Evolutionary conservation across 768 basidiomycete species (phyloP).

Genomic region (Leccinum longicurvipes): DNA sequence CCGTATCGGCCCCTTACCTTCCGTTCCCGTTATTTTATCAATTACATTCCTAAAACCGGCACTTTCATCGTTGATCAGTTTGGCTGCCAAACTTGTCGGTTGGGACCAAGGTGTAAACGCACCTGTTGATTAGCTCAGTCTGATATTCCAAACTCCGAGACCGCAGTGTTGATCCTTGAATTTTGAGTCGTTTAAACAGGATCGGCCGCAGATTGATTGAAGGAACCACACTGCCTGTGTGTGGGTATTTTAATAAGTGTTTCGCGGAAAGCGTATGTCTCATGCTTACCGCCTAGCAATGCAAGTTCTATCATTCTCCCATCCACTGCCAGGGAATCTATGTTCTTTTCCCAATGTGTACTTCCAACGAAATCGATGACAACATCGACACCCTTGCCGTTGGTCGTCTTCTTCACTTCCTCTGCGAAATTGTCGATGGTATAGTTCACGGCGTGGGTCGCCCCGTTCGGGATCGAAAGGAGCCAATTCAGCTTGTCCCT

Average conservation of each 20-base stretch:
- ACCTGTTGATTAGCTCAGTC: constrained; percentile 62
- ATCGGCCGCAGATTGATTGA: constrained; percentile 60
- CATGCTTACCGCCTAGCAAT: constrained; percentile 56
- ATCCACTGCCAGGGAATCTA: constrained; percentile 65
- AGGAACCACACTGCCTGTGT: constrained; percentile 49
- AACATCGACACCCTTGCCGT: constrained; percentile 72
- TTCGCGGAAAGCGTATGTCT: constrained; percentile 14
- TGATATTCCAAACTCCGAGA: constrained; percentile 76
- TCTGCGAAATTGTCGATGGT: constrained; percentile 78
- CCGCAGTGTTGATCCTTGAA: constrained; percentile 86
- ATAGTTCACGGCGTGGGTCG: constrained; percentile 81
- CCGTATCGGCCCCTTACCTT: constrained; percentile 58
- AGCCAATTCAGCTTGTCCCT: constrained; percentile 80
- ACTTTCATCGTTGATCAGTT: not conserved
- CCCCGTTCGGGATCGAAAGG: constrained; percentile 58
- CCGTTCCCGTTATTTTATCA: constrained; percentile 52
- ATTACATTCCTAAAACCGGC: constrained; percentile 57
- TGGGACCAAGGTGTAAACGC: constrained; percentile 29
- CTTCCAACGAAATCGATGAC: constrained; percentile 83
- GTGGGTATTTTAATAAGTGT: constrained; percentile 17
- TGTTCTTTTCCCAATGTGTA: constrained; percentile 70
- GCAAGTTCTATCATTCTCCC: constrained; percentile 72
- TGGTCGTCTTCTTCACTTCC: constrained; percentile 65
- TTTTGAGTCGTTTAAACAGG: constrained; percentile 78
- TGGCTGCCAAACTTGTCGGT: not conserved